Conservation (phyloP, 1,284 basidiomycete genomes). For the Trichosporon coremiiforme region DNA sequence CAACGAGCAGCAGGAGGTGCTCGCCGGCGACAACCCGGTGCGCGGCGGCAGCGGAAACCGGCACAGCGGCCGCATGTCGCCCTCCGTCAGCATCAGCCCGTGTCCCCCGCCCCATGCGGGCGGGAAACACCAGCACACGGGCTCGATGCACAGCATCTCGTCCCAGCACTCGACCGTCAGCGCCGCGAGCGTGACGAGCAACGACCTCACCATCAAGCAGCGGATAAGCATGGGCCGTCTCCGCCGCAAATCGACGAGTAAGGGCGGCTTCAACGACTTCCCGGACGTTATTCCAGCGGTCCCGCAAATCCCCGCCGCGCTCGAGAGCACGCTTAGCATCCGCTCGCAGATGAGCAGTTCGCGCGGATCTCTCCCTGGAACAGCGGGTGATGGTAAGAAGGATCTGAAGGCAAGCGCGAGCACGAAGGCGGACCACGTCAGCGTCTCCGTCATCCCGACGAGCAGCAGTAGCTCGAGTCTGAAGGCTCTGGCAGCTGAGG, state of each 20-base stretch:
- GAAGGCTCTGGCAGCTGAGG: background rate
- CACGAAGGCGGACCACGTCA: constrained; percentile 3
- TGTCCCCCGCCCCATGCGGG: background rate
- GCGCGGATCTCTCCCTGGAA: background rate
- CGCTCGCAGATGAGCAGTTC: background rate
- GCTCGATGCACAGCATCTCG: constrained; percentile 11
- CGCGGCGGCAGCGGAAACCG: background rate
- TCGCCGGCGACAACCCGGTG: background rate
- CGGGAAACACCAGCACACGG: constrained; percentile 1
- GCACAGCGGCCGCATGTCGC: constrained; percentile 6
- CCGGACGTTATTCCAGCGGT: constrained; percentile 4
- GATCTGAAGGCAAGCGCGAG: constrained; percentile 1
- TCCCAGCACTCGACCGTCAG: constrained; percentile 12
- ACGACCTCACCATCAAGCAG: constrained; percentile 5
- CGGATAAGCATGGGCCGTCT: constrained; percentile 1
- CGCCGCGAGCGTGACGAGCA: background rate
- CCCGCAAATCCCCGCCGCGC: constrained; percentile 1
- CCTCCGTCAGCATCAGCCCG: background rate
- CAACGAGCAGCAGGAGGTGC: constrained; percentile 8
- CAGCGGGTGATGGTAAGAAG: background rate
- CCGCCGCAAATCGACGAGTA: constrained; percentile 3
- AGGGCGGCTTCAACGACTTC: constrained; percentile 15
- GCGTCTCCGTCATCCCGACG: background rate
- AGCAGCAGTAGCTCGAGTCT: background rate
- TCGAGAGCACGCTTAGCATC: background rate